These are phyloP conservation scores for Ceriops decandra DNA, from an alignment of 345 rosid species.

Conservation along the genomic window DNA sequence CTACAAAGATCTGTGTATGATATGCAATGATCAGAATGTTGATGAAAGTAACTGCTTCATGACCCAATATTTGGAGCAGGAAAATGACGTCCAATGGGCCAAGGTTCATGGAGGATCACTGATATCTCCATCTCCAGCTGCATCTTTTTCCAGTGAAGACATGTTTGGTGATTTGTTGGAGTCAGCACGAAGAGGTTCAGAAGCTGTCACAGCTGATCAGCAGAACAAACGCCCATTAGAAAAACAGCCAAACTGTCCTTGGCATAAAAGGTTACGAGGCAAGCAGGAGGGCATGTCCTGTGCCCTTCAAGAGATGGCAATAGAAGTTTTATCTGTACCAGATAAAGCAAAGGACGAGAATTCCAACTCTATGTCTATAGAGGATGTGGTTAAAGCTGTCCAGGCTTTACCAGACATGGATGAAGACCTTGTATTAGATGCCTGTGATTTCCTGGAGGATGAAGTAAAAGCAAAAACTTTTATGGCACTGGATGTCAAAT, in stretches of 20 bases:
- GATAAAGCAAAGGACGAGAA: slow-evolving; percentile 33
- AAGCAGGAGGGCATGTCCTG: slow-evolving; percentile 22
- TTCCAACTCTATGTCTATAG: slow-evolving; percentile 40
- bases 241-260: slow-evolving; percentile 26
- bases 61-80: slow-evolving; percentile 48
- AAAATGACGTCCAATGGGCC: slow-evolving; percentile 34
- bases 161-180: slow-evolving; percentile 21
- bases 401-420: slow-evolving; percentile 80
- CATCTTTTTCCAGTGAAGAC: slow-evolving; percentile 12
- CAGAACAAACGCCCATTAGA: slow-evolving; percentile 46
- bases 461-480: slow-evolving; percentile 76
- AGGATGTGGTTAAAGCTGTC: slow-evolving; percentile 56
- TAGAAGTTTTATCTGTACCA: slow-evolving; percentile 29
- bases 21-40: slow-evolving; percentile 43
- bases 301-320: slow-evolving; percentile 28
- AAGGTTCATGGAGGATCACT: slow-evolving; percentile 29
- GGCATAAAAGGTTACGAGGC: slow-evolving; percentile 36
- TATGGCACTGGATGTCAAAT: slow-evolving; percentile 66
- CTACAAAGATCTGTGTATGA: slow-evolving; percentile 36
- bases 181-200: slow-evolving; percentile 18
- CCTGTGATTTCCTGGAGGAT: slow-evolving; percentile 83
- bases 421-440: slow-evolving; percentile 81
- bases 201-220: slow-evolving; percentile 20
- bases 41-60: slow-evolving; percentile 47
- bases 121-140: slow-evolving; percentile 27